phyloP scores from a whole-genome alignment of 2,329 filamentous ascomycete genomes.

The Colletotrichum scovillei region DNA sequence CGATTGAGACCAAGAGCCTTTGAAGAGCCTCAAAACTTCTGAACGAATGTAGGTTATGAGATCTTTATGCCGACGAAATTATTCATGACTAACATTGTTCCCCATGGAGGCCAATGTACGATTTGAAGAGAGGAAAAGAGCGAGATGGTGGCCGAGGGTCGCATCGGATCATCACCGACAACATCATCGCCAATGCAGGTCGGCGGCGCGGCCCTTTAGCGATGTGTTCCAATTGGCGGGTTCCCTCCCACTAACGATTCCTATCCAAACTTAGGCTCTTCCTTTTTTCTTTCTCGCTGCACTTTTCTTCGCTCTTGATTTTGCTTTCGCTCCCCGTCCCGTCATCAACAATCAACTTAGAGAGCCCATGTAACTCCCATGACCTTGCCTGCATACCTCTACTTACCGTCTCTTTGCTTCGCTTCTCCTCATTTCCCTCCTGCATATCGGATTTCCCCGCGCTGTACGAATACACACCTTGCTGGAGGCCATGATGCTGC shows the following conservation, averaged over 20 bases:
- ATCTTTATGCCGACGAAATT: not conserved
- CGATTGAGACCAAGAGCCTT: not conserved
- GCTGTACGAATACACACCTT: not conserved
- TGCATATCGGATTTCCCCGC: not conserved
- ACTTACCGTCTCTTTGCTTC: not conserved
- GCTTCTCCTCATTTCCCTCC: conserved; percentile 14
- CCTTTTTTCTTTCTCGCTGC: not conserved
- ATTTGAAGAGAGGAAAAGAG: not conserved
- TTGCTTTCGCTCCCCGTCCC: not conserved
- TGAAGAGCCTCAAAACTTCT: not conserved
- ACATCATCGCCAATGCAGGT: conserved; percentile 31
- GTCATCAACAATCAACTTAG: not conserved
- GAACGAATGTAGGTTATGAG: not conserved
- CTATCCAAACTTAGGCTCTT: conserved; percentile 16
- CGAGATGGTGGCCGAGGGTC: not conserved
- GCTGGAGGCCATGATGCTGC: not conserved
- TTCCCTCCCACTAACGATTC: conserved; percentile 14
- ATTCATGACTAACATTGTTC: not conserved
- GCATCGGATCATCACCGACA: conserved; percentile 29
- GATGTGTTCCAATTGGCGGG: conserved; percentile 23
- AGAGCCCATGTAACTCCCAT: conserved; percentile 6
- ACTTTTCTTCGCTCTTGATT: not conserved
- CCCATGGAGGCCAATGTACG: not conserved
- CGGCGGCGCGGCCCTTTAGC: conserved; percentile 20
- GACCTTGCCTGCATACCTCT: not conserved